Evolutionary conservation across 2,329 filamentous ascomycete genomes (phyloP), one percentile per base, ranked within the genome.

Genomic region (Pseudogymnoascus pannorum): DNA sequence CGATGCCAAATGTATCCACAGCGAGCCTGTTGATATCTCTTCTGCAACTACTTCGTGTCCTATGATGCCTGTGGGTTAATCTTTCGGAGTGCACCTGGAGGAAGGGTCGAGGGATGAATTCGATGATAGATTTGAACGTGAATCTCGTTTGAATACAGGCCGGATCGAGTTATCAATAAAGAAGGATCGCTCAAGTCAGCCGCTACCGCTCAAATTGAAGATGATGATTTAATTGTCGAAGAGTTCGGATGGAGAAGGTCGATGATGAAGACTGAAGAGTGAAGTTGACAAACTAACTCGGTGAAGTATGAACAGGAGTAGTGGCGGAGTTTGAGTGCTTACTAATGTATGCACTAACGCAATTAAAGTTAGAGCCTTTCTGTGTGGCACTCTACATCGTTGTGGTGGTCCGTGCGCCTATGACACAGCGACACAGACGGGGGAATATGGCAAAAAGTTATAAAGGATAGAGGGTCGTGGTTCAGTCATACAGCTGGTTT

Each of bases 1-100:
- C 44, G 48, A 54, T 54, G 48, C 48, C 48, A 54, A 54, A 54
- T 31, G 48, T 54, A 54, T 54, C 48, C 48, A 54, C 48, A 54
- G 48, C 48, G 48, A 54, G 48, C 9, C 16, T 54, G 48, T 33
- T 54, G 26, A 54, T 54, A 54, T 54, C 16, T 54, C 48, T 54
- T 54, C 48, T 54, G 48, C n/a, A 31, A 33, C 31, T n/a, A 31
- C 26, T 7, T 31, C 20, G 48, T 54, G 33, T 54, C 9, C 9
- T 18, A 54, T 31, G 48, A 54, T 54, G n/a, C n/a, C 48, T 54
- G 48, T 20, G 48, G 48, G 48, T 54, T 54, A 54, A 31, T 54
- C 48, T 12, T 54, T 31, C 42, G 26, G 48, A 31, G 48, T 54
- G 26, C 11, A 18, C 26, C n/a, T 54, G 48, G 26, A 54, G 44